These are phyloP conservation scores for Cordyceps javanica DNA, from an alignment of 2,329 filamentous ascomycete genomes.

Conservation along the genomic window DNA sequence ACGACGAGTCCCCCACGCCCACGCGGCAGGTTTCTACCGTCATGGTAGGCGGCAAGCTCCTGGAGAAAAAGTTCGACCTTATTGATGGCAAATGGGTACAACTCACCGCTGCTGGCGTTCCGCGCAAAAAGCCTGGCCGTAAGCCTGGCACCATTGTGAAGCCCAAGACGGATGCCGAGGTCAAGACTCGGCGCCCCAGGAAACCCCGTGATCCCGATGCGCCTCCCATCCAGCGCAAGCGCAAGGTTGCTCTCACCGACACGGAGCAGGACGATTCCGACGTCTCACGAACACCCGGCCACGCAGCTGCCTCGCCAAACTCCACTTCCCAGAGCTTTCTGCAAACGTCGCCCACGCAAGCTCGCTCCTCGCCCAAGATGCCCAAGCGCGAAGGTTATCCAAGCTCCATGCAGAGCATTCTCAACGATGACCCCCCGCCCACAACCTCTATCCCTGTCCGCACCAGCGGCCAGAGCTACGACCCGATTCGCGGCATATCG, in stretches of 20 bases:
- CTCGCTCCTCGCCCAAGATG: slow-evolving; percentile 37
- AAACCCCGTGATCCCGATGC: slow-evolving; percentile 57
- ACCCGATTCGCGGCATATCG: slow-evolving; percentile 71
- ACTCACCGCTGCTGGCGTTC: slow-evolving; percentile 51
- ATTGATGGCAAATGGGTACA: slow-evolving; percentile 38
- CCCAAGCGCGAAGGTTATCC: slow-evolving; percentile 47
- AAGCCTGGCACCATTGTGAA: slow-evolving; percentile 55
- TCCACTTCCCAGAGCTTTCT: slow-evolving; percentile 20
- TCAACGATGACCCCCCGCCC: slow-evolving; percentile 46
- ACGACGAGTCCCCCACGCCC: slow-evolving; percentile 23
- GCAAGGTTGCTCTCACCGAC: slow-evolving; percentile 41
- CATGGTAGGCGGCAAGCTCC: slow-evolving; percentile 4
- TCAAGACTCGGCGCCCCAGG: slow-evolving; percentile 44
- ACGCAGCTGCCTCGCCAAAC: slow-evolving; percentile 15
- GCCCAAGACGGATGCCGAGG: slow-evolving; percentile 35
- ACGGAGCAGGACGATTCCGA: slow-evolving; percentile 26
- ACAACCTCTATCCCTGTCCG: slow-evolving; percentile 40
- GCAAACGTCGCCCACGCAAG: slow-evolving; percentile 22
- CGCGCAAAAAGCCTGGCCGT: slow-evolving; percentile 58
- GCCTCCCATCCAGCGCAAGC: slow-evolving; percentile 47
- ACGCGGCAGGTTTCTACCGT: slow-evolving; percentile 11
- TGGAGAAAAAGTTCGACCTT: slow-evolving; percentile 26
- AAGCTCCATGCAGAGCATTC: slow-evolving; percentile 49
- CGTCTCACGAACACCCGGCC: slow-evolving; percentile 14
- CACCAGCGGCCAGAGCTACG: slow-evolving; percentile 77